Evolutionary conservation across 345 rosid species (phyloP), one percentile per base, ranked within the genome.

Genomic region (Lagerstroemia speciosa): DNA sequence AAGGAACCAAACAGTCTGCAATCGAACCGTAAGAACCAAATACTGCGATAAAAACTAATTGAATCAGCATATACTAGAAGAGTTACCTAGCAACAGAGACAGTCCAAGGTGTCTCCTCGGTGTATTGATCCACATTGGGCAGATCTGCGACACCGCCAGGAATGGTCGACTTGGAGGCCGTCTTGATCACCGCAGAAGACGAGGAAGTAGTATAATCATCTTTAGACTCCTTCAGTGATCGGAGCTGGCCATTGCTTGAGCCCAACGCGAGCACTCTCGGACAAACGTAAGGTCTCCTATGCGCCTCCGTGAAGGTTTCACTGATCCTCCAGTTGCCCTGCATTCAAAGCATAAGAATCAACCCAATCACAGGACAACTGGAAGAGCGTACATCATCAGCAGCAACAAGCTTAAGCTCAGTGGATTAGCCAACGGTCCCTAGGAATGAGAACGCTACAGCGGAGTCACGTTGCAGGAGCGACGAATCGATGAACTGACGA

Each of bases 51-150:
- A 50, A 50, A 24, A 17, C 55, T 17, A 50, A 17, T 8, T 24
- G 19, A 50, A 50, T 22, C 16, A 8, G 26, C 55, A 50, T 19
- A n/a, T 30, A 53, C 19, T 14, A 16, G n/a, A 34, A 62, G 57
- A 48, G 43, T 66, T 55, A 89, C 98, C 98, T 90, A 63, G 96
- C 96, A 65, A 92, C 90, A 24, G 93, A 86, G 72, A 80, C 65
- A 24, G 91, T 65, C 96, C 98, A 92, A 50, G 96, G 98, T 69
- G 93, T 92, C 67, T 90, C 95, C 71, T 85, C 91, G 15, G 88
- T 75, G 79, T 89, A 86, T 58, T 82, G 73, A 62, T 87, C 94
- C 79, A 89, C 95, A 27, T 84, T 91, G 73, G 83, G 85, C 31
- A 86, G 76, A 46, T 92, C 91, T 72, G 73, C 82, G 57, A 83